Evolutionary conservation across 495 filamentous ascomycete species (phyloP).

Genomic region (Neurospora tetraspora): DNA sequence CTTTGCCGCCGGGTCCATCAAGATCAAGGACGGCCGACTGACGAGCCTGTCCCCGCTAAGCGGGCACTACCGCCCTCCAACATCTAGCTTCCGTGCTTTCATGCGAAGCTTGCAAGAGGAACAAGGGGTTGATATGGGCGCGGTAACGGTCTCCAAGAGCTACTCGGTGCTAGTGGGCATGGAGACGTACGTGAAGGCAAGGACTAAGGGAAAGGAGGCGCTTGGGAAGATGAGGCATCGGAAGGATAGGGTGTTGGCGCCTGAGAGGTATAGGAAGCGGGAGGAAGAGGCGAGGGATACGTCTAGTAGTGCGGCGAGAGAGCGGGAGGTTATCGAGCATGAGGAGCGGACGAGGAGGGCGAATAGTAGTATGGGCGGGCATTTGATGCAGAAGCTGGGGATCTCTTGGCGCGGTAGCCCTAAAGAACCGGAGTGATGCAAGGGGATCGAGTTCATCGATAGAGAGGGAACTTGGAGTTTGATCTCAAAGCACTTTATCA

Average conservation of each 20-base stretch:
- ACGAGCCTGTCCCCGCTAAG: conserved; percentile 46
- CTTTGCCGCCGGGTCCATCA: conserved; percentile 74
- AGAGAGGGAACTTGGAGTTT: neutral
- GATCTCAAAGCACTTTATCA: neutral
- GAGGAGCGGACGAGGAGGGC: conserved; percentile 25
- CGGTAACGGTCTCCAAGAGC: conserved; percentile 64
- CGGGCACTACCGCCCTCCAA: conserved; percentile 82
- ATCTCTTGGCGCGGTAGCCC: conserved; percentile 3
- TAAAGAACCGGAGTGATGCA: neutral
- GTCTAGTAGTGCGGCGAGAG: conserved; percentile 41
- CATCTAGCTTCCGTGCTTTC: conserved; percentile 70
- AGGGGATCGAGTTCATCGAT: neutral
- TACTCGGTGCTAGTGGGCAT: conserved; percentile 77
- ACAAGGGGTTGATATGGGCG: conserved; percentile 64
- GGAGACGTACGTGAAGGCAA: conserved; percentile 61
- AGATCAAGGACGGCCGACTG: conserved; percentile 69
- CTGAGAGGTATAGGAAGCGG: conserved; percentile 29
- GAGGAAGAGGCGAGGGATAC: conserved; percentile 35
- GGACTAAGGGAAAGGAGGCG: conserved; percentile 45
- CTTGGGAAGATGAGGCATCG: conserved; percentile 24
- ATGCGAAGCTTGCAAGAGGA: conserved; percentile 58
- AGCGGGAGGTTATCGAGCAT: conserved; percentile 30
- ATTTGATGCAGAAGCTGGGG: conserved; percentile 26
- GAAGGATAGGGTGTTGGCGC: conserved; percentile 30
- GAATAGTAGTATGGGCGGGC: conserved; percentile 23